These are phyloP conservation scores for Vaccinium myrtillus DNA, from an alignment of 148 eudicot species.

Conservation along the genomic window DNA sequence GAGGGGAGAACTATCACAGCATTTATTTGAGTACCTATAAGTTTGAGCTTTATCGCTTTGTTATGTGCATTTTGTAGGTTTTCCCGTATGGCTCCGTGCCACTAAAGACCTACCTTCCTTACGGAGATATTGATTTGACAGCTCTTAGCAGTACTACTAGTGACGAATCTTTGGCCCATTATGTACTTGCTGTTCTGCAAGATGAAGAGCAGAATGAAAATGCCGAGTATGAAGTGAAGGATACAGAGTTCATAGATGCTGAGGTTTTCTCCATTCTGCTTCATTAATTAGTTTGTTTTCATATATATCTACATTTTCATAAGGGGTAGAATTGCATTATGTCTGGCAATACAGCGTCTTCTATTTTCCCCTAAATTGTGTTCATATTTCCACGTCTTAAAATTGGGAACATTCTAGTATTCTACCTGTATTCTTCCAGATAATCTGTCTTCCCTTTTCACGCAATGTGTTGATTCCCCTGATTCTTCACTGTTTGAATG, in stretches of 20 bases:
- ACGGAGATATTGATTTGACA: slow-evolving; percentile 69
- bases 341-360: not conserved
- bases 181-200: slow-evolving; percentile 47
- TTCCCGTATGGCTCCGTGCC: slow-evolving; percentile 69
- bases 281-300: not conserved
- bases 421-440: not conserved
- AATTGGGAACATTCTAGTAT: not conserved
- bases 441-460: not conserved
- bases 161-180: slow-evolving; percentile 41
- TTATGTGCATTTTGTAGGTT: slow-evolving; percentile 33
- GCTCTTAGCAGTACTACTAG: slow-evolving; percentile 32
- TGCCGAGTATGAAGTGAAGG: slow-evolving; percentile 57
- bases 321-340: not conserved
- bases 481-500: not conserved
- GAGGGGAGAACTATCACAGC: not conserved
- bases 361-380: not conserved
- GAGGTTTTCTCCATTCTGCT: slow-evolving; percentile 39
- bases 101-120: slow-evolving; percentile 61
- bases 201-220: slow-evolving; percentile 42
- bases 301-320: not conserved
- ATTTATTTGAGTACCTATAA: not conserved
- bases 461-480: not conserved
- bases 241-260: slow-evolving; percentile 59
- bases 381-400: not conserved
- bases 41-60: not conserved